Percentiles rank a stretch among this genome's conserved stretches.
These are phyloP conservation scores for Penicillium decumbens DNA, from an alignment of 2,329 filamentous ascomycete genomes.

Conservation along the genomic window DNA sequence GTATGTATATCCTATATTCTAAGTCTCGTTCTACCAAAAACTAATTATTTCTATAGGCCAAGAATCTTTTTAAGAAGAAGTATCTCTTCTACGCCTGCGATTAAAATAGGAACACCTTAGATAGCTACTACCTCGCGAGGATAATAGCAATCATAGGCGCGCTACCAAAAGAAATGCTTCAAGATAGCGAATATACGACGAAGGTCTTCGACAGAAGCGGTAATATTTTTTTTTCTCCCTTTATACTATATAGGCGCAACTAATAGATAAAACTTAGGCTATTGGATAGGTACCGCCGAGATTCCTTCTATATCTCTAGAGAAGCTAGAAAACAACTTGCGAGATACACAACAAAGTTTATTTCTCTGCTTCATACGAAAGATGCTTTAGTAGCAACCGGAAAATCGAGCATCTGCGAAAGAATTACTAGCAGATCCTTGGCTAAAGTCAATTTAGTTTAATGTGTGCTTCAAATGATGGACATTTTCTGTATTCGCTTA, in stretches of 20 bases:
- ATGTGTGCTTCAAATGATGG: neutral
- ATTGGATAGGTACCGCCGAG: slow-evolving; percentile 12
- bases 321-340: slow-evolving; percentile 13
- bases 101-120: slow-evolving; percentile 8
- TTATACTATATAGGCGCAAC: neutral
- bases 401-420: slow-evolving; percentile 16
- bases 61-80: slow-evolving; percentile 17
- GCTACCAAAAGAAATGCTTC: slow-evolving; percentile 34
- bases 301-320: slow-evolving; percentile 15
- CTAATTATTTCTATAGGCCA: slow-evolving; percentile 18
- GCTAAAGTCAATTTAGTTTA: slow-evolving; percentile 13
- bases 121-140: slow-evolving; percentile 29
- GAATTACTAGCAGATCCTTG: slow-evolving; percentile 19
- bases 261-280: slow-evolving; percentile 10
- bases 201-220: too few species aligned
- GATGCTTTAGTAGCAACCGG: slow-evolving; percentile 20
- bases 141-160: slow-evolving; percentile 40
- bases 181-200: slow-evolving; percentile 26
- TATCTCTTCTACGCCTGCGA: slow-evolving; percentile 20
- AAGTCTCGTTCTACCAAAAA: neutral
- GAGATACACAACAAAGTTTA: slow-evolving; percentile 4
- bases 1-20: slow-evolving; percentile 5
- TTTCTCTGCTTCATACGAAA: slow-evolving; percentile 22
- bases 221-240: neutral
- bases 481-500: neutral